These are phyloP conservation scores for Agapanthus africanus DNA, from an alignment of 106 monocot genomes.

Conservation along the genomic window DNA sequence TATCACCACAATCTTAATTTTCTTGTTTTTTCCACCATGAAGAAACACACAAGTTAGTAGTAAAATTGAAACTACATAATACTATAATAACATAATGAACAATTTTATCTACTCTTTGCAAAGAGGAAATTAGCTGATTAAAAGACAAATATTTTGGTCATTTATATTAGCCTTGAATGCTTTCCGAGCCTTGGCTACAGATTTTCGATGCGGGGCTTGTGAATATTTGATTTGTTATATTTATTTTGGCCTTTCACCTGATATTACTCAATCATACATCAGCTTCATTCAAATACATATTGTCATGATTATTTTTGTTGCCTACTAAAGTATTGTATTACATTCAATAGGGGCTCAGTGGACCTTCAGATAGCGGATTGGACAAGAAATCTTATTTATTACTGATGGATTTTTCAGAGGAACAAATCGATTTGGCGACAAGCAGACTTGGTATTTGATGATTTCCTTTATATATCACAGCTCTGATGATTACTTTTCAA, in stretches of 20 bases:
- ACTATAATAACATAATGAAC: no score
- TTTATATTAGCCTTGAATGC: no score
- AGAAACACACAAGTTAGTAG: neutral
- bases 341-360: constrained; percentile 4
- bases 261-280: neutral
- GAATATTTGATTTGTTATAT: neutral
- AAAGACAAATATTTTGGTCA: no score
- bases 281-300: neutral
- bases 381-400: constrained; percentile 50
- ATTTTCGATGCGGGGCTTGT: neutral
- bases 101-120: no score
- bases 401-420: constrained; percentile 55
- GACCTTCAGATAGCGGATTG: constrained; percentile 5
- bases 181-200: neutral
- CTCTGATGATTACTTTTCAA: constrained; percentile 3
- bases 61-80: neutral
- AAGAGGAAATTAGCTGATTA: neutral
- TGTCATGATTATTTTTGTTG: neutral
- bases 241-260: neutral
- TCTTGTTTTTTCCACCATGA: neutral
- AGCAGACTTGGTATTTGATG: constrained; percentile 43
- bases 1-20: neutral
- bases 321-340: neutral
- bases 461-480: constrained; percentile 4
- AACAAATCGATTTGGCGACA: constrained; percentile 52